These are phyloP conservation scores for Mycena indigotica DNA, from an alignment of 768 basidiomycete genomes.

Conservation along the genomic window DNA sequence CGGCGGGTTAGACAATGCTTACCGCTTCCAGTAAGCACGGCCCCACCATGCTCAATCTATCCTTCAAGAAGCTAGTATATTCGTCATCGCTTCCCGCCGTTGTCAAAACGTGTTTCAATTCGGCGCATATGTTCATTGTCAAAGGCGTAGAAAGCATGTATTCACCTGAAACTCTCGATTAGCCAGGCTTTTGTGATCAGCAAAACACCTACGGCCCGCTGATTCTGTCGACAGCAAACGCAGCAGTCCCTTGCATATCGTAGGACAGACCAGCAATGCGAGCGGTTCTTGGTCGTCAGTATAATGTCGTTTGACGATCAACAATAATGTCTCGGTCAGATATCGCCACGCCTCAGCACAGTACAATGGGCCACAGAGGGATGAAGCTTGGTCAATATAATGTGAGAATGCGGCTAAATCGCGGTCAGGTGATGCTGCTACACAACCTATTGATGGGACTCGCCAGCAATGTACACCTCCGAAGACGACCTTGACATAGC, in stretches of 20 bases:
- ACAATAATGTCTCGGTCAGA: slow-evolving; percentile 50
- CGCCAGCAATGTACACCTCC: slow-evolving; percentile 31
- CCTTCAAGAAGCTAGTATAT: slow-evolving; percentile 34
- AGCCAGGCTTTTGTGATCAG: too few species aligned
- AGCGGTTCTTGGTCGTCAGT: slow-evolving; percentile 52
- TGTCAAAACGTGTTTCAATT: slow-evolving; percentile 36
- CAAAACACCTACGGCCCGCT: slow-evolving; percentile 28
- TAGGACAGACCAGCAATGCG: slow-evolving; percentile 49
- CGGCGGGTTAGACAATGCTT: too few species aligned
- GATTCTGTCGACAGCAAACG: slow-evolving; percentile 36
- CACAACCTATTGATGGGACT: slow-evolving; percentile 39
- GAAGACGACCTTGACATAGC: slow-evolving; percentile 27
- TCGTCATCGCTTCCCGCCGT: slow-evolving; percentile 9
- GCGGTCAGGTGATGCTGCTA: slow-evolving; percentile 1
- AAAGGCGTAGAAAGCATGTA: slow-evolving; percentile 49
- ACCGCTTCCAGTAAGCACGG: slow-evolving; percentile 26
- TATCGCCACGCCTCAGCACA: slow-evolving; percentile 57
- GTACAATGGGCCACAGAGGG: slow-evolving; percentile 37
- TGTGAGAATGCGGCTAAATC: slow-evolving; percentile 51
- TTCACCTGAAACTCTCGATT: slow-evolving; percentile 27
- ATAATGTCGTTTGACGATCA: slow-evolving; percentile 49
- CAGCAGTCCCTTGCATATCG: slow-evolving; percentile 52
- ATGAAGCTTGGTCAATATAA: slow-evolving; percentile 37
- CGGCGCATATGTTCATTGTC: slow-evolving; percentile 46
- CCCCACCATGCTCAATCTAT: slow-evolving; percentile 31